Conservation (phyloP, 495 filamentous ascomycete genomes). For the Mytilinidion resinicola region DNA sequence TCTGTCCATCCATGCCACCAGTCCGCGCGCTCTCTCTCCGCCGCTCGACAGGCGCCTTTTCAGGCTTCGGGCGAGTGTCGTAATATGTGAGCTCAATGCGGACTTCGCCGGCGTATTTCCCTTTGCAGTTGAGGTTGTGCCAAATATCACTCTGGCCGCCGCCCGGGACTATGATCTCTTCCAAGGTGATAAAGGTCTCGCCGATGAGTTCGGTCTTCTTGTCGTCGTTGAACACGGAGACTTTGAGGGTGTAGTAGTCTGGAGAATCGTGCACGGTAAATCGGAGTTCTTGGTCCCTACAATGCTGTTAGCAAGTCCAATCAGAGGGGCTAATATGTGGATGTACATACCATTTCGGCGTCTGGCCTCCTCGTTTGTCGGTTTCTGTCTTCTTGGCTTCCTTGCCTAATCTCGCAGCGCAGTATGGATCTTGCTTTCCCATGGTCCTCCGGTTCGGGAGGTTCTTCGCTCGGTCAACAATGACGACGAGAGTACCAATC, state of each 20-base stretch:
- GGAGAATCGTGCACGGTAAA: conserved; percentile 94
- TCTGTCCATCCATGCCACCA: conserved; percentile 28
- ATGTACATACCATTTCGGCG: conserved; percentile 75
- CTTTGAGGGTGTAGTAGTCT: conserved; percentile 89
- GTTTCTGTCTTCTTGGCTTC: conserved; percentile 97
- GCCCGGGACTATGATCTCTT: conserved; percentile 71
- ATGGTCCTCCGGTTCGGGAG: conserved; percentile 92
- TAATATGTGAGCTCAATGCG: conserved; percentile 95
- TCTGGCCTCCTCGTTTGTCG: conserved; percentile 90
- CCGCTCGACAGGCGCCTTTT: conserved; percentile 51
- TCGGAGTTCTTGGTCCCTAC: conserved; percentile 94
- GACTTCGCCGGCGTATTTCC: conserved; percentile 92
- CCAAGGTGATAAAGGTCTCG: conserved; percentile 80
- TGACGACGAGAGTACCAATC: conserved; percentile 85
- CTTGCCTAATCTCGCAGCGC: conserved; percentile 87
- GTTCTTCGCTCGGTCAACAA: conserved; percentile 82
- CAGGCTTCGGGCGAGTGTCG: conserved; percentile 75
- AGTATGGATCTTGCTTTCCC: conserved; percentile 98
- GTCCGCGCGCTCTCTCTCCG: conserved; percentile 40
- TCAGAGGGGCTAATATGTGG: background rate
- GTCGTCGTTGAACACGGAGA: conserved; percentile 96
- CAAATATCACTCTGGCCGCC: conserved; percentile 90
- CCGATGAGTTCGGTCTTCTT: conserved; percentile 94
- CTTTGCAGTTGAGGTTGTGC: conserved; percentile 78
- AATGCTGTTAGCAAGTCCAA: conserved; percentile 21